Evolutionary conservation across 2,329 filamentous ascomycete genomes (phyloP).

Genomic region (Paracamarosporium sp.): DNA sequence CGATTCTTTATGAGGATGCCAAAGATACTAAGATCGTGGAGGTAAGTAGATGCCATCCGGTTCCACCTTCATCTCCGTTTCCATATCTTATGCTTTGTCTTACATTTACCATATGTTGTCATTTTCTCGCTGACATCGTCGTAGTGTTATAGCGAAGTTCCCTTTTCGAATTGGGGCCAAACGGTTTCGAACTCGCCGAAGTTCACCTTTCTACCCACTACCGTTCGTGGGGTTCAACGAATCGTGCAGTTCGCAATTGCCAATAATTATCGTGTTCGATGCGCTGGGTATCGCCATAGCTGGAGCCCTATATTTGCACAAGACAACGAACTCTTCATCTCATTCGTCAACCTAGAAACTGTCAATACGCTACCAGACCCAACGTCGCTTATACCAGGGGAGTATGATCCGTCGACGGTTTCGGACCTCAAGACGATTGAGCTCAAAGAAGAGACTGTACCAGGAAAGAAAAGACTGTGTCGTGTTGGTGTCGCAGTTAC

Average conservation of each 20-base stretch:
- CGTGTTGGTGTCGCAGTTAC: constrained; percentile 54
- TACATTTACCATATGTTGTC: no score
- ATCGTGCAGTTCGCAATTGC: constrained; percentile 48
- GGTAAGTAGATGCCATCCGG: constrained; percentile 26
- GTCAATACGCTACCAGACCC: constrained; percentile 50
- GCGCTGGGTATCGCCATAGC: constrained; percentile 53
- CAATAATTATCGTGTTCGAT: constrained; percentile 48
- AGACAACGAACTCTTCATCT: constrained; percentile 52
- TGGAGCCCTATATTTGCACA: constrained; percentile 53
- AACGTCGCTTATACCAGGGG: constrained; percentile 27
- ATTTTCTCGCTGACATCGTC: background rate
- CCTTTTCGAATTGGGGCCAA: constrained; percentile 53
- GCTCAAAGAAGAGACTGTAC: constrained; percentile 32
- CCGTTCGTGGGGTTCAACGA: constrained; percentile 50
- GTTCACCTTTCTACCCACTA: constrained; percentile 52
- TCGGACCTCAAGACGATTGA: constrained; percentile 52
- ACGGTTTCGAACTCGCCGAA: constrained; percentile 49
- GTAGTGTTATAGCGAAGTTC: constrained; percentile 25
- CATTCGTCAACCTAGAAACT: constrained; percentile 48
- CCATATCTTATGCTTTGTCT: no score
- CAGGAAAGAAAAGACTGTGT: constrained; percentile 44
- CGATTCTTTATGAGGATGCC: constrained; percentile 41
- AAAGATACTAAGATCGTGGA: constrained; percentile 39
- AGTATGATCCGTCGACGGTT: constrained; percentile 23
- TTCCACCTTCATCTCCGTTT: background rate